phyloP scores from a whole-genome alignment of 208 protist genomes.

The Trypanosoma conorhini region DNA sequence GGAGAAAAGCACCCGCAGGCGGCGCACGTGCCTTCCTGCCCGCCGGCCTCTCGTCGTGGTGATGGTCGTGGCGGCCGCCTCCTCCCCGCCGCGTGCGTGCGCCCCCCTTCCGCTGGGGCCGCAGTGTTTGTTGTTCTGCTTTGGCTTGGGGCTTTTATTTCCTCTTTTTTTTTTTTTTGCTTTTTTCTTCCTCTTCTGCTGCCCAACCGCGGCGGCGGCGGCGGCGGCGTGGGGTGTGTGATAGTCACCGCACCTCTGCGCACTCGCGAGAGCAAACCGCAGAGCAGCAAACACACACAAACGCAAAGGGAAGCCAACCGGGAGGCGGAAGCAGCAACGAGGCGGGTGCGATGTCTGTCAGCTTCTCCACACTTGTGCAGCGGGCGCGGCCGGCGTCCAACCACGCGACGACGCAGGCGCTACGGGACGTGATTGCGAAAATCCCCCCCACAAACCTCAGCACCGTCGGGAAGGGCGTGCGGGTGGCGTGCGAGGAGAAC shows the following conservation, averaged over 20 bases:
- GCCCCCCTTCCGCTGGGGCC: too few relatives aligned
- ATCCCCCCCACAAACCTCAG: conserved; percentile 92
- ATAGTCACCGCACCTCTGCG: neutral
- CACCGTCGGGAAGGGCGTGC: conserved; percentile 94
- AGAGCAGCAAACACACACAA: conserved; percentile 1
- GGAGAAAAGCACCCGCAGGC: too few relatives aligned
- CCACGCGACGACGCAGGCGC: conserved; percentile 61
- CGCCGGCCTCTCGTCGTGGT: too few relatives aligned
- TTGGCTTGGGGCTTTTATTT: too few relatives aligned
- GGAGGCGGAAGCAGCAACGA: neutral
- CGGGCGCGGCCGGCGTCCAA: conserved; percentile 74
- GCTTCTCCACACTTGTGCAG: conserved; percentile 84
- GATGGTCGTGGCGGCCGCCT: too few relatives aligned
- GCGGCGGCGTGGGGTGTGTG: neutral
- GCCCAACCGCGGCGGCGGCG: neutral
- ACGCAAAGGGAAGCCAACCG: conserved; percentile 1
- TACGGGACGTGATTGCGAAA: conserved; percentile 72
- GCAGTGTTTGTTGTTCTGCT: too few relatives aligned
- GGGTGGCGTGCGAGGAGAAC: conserved; percentile 96
- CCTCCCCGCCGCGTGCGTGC: too few relatives aligned
- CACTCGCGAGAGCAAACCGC: neutral
- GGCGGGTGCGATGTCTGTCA: conserved; percentile 65
- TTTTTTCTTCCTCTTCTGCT: neutral
- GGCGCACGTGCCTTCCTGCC: too few relatives aligned
- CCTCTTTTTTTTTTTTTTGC: conserved; percentile 22